phyloP scores from a whole-genome alignment of 208 protist species.

The Leishmania martiniquensis region DNA sequence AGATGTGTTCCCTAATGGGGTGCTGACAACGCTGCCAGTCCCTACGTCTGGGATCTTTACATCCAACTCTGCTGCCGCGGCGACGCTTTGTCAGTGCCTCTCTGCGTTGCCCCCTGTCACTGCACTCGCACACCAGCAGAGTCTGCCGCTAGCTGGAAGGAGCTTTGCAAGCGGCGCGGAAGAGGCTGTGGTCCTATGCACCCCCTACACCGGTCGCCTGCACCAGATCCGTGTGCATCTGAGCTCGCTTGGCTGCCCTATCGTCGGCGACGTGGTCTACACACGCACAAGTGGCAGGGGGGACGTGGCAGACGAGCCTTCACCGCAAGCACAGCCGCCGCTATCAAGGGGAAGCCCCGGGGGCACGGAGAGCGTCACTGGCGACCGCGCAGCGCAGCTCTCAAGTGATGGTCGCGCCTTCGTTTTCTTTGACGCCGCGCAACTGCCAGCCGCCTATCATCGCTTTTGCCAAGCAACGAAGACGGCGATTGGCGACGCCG shows the following conservation, averaged over 20 bases:
- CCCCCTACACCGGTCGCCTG: constrained; percentile 89
- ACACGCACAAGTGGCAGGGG: neutral
- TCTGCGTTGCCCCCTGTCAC: neutral
- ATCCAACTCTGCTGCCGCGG: neutral
- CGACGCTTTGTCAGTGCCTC: constrained; percentile 26
- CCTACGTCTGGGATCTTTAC: neutral
- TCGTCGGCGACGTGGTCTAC: constrained; percentile 73
- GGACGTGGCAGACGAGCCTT: neutral
- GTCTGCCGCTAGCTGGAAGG: neutral
- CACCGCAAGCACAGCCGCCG: neutral
- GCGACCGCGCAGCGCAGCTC: neutral
- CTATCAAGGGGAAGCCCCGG: no score
- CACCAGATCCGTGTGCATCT: constrained; percentile 94
- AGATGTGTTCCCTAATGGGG: constrained; percentile 16
- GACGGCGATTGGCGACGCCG: no score
- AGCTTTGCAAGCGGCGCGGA: neutral
- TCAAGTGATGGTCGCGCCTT: neutral
- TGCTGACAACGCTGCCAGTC: constrained; percentile 15
- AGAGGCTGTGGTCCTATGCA: constrained; percentile 70
- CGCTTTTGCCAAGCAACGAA: neutral
- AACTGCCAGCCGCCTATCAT: constrained; percentile 27
- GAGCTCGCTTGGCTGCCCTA: constrained; percentile 69
- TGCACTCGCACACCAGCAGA: no score
- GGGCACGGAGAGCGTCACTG: neutral
- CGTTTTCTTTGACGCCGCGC: constrained; percentile 23